Percentiles rank a stretch among this genome's conserved stretches.
Conservation (phyloP, 1,284 basidiomycete genomes). For the Coniferiporia sulphurascens region DNA sequence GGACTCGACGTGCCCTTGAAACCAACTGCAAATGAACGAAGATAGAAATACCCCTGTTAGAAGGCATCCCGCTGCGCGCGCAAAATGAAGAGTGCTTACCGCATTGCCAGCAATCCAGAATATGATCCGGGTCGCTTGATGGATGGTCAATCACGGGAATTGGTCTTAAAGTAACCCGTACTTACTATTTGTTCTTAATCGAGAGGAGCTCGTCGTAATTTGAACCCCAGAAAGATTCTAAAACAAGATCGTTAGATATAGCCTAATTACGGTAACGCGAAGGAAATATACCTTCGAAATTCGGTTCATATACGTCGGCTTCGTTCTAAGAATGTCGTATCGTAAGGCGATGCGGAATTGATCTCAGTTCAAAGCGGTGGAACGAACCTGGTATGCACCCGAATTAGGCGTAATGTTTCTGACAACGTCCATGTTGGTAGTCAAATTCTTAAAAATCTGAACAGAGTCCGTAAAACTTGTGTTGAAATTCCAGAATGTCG, state of each 20-base stretch:
- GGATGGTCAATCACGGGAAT: background rate
- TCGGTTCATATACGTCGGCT: slow-evolving; percentile 5
- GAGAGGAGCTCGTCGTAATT: slow-evolving; percentile 1
- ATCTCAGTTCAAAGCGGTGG: background rate
- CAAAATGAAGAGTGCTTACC: background rate
- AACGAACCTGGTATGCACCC: slow-evolving; percentile 13
- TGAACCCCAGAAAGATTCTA: background rate
- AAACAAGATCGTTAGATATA: background rate
- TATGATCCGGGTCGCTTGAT: slow-evolving; percentile 2
- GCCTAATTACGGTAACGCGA: background rate
- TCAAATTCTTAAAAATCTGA: slow-evolving; percentile 18
- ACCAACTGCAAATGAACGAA: background rate
- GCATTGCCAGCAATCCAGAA: slow-evolving; percentile 9
- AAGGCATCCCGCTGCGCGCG: background rate
- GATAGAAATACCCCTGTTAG: background rate
- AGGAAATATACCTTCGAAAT: background rate
- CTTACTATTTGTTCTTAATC: slow-evolving; percentile 7
- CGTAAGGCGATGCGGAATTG: too few species aligned
- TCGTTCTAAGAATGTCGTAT: background rate
- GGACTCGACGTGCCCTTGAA: background rate
- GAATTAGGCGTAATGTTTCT: slow-evolving; percentile 28
- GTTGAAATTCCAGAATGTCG: slow-evolving; percentile 24
- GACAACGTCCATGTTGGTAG: slow-evolving; percentile 21
- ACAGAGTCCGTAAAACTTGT: slow-evolving; percentile 22
- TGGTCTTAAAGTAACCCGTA: background rate